These are phyloP conservation scores for Cercospora janseana DNA, from an alignment of 2,329 filamentous ascomycete species.

Conservation along the genomic window DNA sequence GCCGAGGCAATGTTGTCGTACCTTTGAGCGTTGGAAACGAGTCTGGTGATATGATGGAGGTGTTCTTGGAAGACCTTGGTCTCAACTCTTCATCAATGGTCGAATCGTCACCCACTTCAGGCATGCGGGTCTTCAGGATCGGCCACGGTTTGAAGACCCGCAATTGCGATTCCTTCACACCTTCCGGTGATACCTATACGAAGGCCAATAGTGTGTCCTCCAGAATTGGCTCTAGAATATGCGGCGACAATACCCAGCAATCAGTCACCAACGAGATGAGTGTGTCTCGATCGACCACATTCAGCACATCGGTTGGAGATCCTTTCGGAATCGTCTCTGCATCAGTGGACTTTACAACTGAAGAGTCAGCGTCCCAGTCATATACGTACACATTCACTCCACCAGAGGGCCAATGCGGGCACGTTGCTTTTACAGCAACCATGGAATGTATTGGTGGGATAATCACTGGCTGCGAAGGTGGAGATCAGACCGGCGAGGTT, in stretches of 20 bases:
- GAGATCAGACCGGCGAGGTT: constrained; percentile 1
- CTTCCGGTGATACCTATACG: not conserved
- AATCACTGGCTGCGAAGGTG: constrained; percentile 2
- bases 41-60: not conserved
- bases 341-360: not conserved
- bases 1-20: not conserved
- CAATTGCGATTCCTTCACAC: not conserved
- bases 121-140: not conserved
- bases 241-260: not conserved
- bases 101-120: not conserved
- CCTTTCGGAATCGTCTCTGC: not conserved
- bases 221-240: not conserved
- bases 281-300: not conserved
- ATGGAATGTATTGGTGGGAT: not conserved
- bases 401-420: not conserved
- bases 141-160: not conserved
- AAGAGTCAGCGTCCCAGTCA: not conserved
- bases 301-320: not conserved
- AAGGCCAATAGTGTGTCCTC: not conserved
- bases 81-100: not conserved
- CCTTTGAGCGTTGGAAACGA: not conserved
- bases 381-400: not conserved
- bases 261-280: not conserved
- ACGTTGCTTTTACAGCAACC: not conserved
- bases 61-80: constrained; percentile 8